Base-by-base conservation (phyloP, 1,284 basidiomycete species). In the Ustilago cynodontis region DNA sequence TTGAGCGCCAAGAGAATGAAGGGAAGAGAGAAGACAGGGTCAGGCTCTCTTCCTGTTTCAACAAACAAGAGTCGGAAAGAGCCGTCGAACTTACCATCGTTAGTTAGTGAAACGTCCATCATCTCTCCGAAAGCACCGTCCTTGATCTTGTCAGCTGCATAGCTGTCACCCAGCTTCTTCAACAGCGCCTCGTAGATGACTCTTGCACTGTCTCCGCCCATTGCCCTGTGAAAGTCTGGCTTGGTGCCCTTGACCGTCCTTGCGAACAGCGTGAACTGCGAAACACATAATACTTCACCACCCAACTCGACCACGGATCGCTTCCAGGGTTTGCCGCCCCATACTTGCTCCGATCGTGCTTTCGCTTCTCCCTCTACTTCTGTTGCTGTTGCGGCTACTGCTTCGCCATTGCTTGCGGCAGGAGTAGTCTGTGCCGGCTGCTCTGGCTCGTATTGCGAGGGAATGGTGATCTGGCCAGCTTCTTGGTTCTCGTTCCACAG, bases 71-170 rank as follows among this genome's bases (percentile, higher is more conserved):
- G 39, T 16, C 16, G 39, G 39, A 43, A 29, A 2, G n/a, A 2
- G 18, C n/a, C 10, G 26, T 35, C n/a, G 11, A 39, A 29, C 65
- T n/a, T 60, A 71, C 82, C 84, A 47, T 84, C 82, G 43, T 85
- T 85, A 1, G 79, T 75, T 7, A 85, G 53, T 1, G 72, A 73
- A 10, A 84, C 82, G 53, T 85, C 81, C 84, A 85, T 85, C 84
- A 85, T 84, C 43, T 78, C 82, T 13, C 84, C 84, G 47, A 85
- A 85, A 11, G 69, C 70, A 39, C 84, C 84, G 33, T 85, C 77
- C 50, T 81, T 78, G 67, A 84, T 78, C 18, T 61, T 64, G 11
- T 78, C 75, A 11, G 55, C 45, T 28, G 55, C 35, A 45, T 84
- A 84, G 24, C 50, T 51, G 18, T 71, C 61, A 4, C 77, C 71